phyloP scores from a whole-genome alignment of 768 basidiomycete species.

The Suillus plorans region DNA sequence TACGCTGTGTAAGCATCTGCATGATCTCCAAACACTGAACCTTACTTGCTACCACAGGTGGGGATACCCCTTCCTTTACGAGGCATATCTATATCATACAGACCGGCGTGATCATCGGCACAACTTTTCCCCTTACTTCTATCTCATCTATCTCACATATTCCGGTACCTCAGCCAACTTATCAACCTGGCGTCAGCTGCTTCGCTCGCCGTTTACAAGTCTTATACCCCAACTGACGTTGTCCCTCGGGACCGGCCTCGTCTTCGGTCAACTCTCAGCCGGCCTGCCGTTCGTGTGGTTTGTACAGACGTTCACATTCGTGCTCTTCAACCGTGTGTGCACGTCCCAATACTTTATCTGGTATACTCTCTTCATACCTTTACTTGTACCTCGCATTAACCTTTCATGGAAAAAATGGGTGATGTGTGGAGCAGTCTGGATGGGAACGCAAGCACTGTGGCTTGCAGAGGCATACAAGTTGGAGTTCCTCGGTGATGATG shows the following conservation, averaged over 20 bases:
- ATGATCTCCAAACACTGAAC: background rate
- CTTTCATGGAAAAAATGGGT: conserved; percentile 46
- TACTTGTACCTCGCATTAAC: conserved; percentile 67
- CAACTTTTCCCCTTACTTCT: conserved; percentile 98
- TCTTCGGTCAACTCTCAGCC: conserved; percentile 55
- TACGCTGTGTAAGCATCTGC: conserved; percentile 68
- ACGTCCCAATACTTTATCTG: conserved; percentile 98
- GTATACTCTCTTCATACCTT: conserved; percentile 88
- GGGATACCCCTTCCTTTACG: conserved; percentile 89
- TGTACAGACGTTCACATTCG: conserved; percentile 86
- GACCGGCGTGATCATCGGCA: conserved; percentile 93
- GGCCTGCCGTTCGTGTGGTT: conserved; percentile 87
- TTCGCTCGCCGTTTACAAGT: conserved; percentile 75
- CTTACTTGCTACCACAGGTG: conserved; percentile 53
- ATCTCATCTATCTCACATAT: conserved; percentile 88
- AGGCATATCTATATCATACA: conserved; percentile 92
- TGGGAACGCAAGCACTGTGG: conserved; percentile 83
- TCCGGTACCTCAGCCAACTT: conserved; percentile 36
- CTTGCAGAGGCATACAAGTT: conserved; percentile 86
- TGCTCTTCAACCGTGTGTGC: conserved; percentile 98
- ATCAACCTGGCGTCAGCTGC: conserved; percentile 40
- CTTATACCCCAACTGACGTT: conserved; percentile 84
- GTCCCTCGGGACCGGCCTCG: conserved; percentile 69
- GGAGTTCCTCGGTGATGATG: conserved; percentile 80
- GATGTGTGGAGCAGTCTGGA: conserved; percentile 60